phyloP scores from a whole-genome alignment of 2,329 filamentous ascomycete species.

The Clonostachys sp. region DNA sequence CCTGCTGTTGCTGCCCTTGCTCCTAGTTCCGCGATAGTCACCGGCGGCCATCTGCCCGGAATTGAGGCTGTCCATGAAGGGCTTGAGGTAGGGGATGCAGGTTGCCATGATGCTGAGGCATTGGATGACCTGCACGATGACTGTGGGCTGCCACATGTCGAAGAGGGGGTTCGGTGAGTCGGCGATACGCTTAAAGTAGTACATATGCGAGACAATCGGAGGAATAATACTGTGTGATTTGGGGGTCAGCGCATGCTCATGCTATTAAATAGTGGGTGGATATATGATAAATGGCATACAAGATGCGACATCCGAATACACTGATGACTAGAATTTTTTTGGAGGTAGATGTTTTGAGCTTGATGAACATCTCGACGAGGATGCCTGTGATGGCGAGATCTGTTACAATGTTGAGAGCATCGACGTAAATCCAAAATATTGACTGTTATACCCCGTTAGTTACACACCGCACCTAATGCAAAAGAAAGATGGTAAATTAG shows the following conservation, averaged over 20 bases:
- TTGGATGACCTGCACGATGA: constrained; percentile 16
- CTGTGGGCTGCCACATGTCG: constrained; percentile 12
- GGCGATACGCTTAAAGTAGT: constrained; percentile 14
- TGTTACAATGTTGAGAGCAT: constrained; percentile 1
- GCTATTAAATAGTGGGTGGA: background rate
- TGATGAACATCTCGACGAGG: background rate
- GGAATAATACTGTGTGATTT: constrained; percentile 8
- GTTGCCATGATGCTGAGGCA: constrained; percentile 17
- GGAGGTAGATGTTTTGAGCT: background rate
- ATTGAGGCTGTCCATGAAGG: constrained; percentile 18
- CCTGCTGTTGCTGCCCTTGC: constrained; percentile 14
- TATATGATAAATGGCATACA: background rate
- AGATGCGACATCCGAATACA: constrained; percentile 1
- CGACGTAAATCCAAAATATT: constrained; percentile 8
- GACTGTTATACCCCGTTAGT: background rate
- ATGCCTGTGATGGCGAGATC: background rate
- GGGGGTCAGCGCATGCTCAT: background rate
- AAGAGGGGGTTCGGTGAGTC: constrained; percentile 13
- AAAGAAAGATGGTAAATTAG: background rate
- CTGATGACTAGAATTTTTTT: background rate
- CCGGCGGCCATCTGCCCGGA: constrained; percentile 19
- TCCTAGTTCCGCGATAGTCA: constrained; percentile 16
- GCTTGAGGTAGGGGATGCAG: constrained; percentile 19
- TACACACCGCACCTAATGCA: background rate
- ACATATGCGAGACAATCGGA: constrained; percentile 11